Evolutionary conservation across 345 rosid genomes (phyloP), one percentile per base, ranked within the genome.

Genomic region (Citrus cavaleriei): DNA sequence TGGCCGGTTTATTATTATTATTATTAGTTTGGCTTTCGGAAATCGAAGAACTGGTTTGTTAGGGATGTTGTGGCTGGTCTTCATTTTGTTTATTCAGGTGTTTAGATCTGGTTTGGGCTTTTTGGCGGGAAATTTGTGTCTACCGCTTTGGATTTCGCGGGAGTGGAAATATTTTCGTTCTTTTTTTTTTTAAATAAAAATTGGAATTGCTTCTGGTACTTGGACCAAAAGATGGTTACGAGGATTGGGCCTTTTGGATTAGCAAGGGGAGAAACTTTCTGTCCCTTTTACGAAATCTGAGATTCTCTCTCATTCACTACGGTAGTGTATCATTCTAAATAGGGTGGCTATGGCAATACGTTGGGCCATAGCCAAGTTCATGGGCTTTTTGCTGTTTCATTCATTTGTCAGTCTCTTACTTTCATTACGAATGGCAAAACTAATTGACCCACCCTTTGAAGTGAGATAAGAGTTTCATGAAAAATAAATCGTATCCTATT

Each of bases 101-200:
- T 51, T 77, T 3, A 55, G 83, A 59, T 37, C 55, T 66, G 28
- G 72, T 69, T 74, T 46, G 28, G 78, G 21, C 13, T 21, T 25
- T 25, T 65, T 54, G 58, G 83, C 37, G 81, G 81, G 73, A 54
- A 77, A 49, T 58, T 35, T 55, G 16, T 0, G 18, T 35, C 21
- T 1, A 0, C 10, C 7, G 18, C 14, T 57, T 73, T 71, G 70
- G 79, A 59, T 78, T 81, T 78, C 78, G 84, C 84, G 82, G 77
- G 74, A 57, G 51, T 32, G 57, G 5, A 58, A 63, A 46, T n/a
- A 68, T 42, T 42, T 42, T 42, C 46, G 46, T 35, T 35, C 7
- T 35, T 35, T 35, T 35, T 34, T 34, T 35, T 34, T 35, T 4
- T 0, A 46, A 42, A 46, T 46, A 51, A 51, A 51, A 14, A 14